Base-by-base conservation (phyloP, 441 rosid genomes). In the Geranium incanum region DNA sequence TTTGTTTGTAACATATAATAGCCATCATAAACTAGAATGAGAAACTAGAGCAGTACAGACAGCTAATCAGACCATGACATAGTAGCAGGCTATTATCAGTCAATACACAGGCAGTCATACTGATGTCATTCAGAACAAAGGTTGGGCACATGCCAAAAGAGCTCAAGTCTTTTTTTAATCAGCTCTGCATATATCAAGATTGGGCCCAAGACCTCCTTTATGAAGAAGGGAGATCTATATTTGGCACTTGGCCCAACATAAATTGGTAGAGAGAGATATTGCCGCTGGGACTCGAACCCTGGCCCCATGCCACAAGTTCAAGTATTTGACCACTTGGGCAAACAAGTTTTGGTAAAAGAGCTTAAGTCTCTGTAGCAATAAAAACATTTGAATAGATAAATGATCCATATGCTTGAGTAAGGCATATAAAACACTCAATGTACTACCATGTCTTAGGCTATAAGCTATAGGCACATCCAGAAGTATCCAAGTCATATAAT, bases 11-110 rank as follows among this genome's bases (percentile, higher is more conserved):
- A 48, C 52, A 36, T 8, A 65, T 68, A n/a, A 43, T 36, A 9
- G 5, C 43, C 68, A 65, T 36, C 43, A 62, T 8, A 21, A 62
- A 62, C 28, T 62, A 23, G 36, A 63, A 63, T 13, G 67, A 63
- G 9, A 63, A 63, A 63, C 37, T 23, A 63, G 67, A 63, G 12
- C 38, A 63, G 38, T 38, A 11, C 37, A 60, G 38, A 63, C 28
- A 63, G 36, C 38, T 28, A 11, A 23, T 63, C 19, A 63, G 16
- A 63, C 38, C 65, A 60, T 19, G 65, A 60, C 12, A 60, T 8
- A 19, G 21, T 33, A 19, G 13, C 18, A 60, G 6, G 28, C 21
- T 18, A 18, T 60, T 19, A 59, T 59, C 8, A 19, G 33, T 60
- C 33, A 18, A 60, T 18, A 12, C 65, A 45, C 52, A 45, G 52